Evolutionary conservation across 2,329 filamentous ascomycete genomes (phyloP).

Genomic region (Fusarium sambucinum): DNA sequence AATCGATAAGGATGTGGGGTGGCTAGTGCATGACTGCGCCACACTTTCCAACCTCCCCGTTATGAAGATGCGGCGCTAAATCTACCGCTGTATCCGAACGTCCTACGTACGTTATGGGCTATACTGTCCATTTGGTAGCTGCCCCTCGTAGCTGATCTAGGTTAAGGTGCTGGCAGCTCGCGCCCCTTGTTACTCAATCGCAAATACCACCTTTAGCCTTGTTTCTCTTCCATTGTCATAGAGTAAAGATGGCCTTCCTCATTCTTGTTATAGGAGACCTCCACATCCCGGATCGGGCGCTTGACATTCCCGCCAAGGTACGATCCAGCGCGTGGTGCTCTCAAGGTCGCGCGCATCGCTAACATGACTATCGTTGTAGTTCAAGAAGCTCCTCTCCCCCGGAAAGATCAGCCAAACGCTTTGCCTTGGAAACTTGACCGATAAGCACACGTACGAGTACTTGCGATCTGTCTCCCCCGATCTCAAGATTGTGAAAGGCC

Average conservation of each 20-base stretch:
- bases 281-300: conserved; percentile 91
- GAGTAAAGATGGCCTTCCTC: conserved; percentile 80
- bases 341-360: conserved; percentile 40
- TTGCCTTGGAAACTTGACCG: conserved; percentile 83
- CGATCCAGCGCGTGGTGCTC: conserved; percentile 21
- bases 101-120: conserved; percentile 36
- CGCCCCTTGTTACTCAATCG: conserved; percentile 39
- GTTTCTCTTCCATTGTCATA: conserved; percentile 37
- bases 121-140: conserved; percentile 12
- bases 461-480: conserved; percentile 79
- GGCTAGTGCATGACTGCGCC: conserved; percentile 25
- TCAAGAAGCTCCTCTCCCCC: conserved; percentile 85
- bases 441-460: conserved; percentile 84
- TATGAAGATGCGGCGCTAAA: conserved; percentile 38
- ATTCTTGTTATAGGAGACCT: conserved; percentile 94
- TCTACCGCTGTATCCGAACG: conserved; percentile 50
- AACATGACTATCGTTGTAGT: conserved; percentile 62
- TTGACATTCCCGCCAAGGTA: conserved; percentile 92
- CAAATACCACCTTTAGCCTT: conserved; percentile 37
- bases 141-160: conserved; percentile 47
- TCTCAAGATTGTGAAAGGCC: conserved; percentile 76
- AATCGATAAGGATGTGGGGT: conserved; percentile 42
- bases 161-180: conserved; percentile 46
- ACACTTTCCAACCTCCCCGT: conserved; percentile 34
- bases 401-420: conserved; percentile 87